Evolutionary conservation across 148 eudicot species (phyloP), one percentile per base, ranked within the genome.

Genomic region (Camellia japonica): DNA sequence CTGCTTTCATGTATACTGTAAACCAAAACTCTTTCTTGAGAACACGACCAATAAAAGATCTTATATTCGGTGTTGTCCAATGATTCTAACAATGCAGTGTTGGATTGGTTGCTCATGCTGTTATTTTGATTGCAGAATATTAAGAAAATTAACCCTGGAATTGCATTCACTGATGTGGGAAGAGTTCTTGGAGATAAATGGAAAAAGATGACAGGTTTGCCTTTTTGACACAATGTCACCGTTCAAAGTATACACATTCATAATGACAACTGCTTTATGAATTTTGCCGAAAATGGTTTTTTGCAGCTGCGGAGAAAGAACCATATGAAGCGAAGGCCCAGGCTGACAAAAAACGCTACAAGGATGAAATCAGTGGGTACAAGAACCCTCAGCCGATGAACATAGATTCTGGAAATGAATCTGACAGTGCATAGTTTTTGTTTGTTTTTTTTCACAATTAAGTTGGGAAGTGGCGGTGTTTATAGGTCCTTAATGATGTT

Each of bases 261-360:
- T 30, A 77, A 16, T 20, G 12, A 13, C 0, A 0, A 20, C 0
- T 43, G 9, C n/a, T 68, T 12, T 41, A 58, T 67, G 38, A 11
- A 71, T 71, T 0, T 59, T 47, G 52, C 49, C 8, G 16, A 18
- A 75, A 54, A 54, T 73, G 60, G 13, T 30, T 51, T 67, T 74
- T 72, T 80, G 84, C 93, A 93, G 98, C 91, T 51, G 99, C 91
- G 77, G 98, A 96, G 83, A 96, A 91, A 85, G 94, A 84, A 77
- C 95, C 95, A 68, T 96, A 83, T 56, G 98, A 96, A 84, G 93
- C 88, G 6, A 89, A 86, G 78, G 99, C 99, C 11, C 88, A 74
- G 16, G 92, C 83, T 42, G 99, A 96, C 81, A 92, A 91, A 80
- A 87, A 89, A 73, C 91, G 99, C 7, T 96, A 96, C 85, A 77